These are phyloP conservation scores for Krasilnikovozyma curviuscula DNA, from an alignment of 768 basidiomycete genomes.

Conservation along the genomic window DNA sequence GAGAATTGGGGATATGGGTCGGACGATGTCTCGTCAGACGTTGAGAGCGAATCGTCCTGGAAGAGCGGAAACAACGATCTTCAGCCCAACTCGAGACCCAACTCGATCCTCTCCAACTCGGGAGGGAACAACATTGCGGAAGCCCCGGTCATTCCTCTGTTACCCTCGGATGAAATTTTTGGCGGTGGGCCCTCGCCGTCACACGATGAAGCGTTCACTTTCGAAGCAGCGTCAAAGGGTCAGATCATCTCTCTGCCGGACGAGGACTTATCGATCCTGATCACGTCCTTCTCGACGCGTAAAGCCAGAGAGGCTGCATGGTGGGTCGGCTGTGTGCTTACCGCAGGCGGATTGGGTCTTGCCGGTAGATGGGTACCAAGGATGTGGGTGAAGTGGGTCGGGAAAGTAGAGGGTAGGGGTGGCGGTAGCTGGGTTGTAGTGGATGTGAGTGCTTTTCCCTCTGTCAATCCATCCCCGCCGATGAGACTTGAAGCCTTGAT, in stretches of 20 bases:
- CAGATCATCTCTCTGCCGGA: constrained; percentile 73
- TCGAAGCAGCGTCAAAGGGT: constrained; percentile 28
- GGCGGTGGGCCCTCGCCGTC: constrained; percentile 17
- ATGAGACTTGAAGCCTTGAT: not conserved
- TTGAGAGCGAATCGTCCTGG: no score
- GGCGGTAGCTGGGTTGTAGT: constrained; percentile 56
- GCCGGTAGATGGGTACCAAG: constrained; percentile 86
- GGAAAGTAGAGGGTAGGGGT: constrained; percentile 41
- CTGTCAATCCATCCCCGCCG: not conserved
- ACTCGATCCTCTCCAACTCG: not conserved
- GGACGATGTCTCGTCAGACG: no score
- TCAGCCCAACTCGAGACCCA: no score
- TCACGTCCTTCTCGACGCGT: constrained; percentile 63
- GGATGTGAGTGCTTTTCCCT: constrained; percentile 41
- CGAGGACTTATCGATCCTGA: constrained; percentile 71
- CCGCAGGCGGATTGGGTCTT: constrained; percentile 53
- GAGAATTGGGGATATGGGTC: no score
- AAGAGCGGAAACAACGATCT: no score
- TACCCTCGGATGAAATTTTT: constrained; percentile 24
- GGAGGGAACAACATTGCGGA: not conserved
- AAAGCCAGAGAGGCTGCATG: constrained; percentile 47
- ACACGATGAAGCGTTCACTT: constrained; percentile 14
- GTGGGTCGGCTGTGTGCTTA: constrained; percentile 46
- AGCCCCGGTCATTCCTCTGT: constrained; percentile 16
- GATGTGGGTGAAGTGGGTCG: constrained; percentile 74